Evolutionary conservation across 371 early-diverging fungal genomes (phyloP).

Genomic region (Zopfochytrium polystomum): DNA sequence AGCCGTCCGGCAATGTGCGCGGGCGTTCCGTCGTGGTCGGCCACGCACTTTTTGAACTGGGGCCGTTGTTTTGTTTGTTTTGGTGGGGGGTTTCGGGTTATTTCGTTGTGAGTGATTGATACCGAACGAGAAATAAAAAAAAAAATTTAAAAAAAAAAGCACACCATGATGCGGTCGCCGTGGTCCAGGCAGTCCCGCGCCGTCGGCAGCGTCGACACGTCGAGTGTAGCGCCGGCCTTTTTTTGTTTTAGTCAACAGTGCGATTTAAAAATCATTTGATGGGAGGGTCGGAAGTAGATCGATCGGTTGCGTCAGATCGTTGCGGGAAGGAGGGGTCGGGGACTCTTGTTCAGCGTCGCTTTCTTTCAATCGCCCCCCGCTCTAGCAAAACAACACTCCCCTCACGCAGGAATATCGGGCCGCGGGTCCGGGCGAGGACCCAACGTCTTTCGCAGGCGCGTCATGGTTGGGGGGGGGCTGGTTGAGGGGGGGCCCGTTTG

Average conservation of each 20-base stretch:
- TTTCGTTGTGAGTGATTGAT: too few relatives aligned
- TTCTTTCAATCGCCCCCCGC: background rate
- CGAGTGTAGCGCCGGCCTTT: conserved; percentile 9
- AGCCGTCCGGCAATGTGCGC: conserved; percentile 29
- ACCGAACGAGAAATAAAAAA: too few relatives aligned
- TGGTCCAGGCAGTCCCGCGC: conserved; percentile 29
- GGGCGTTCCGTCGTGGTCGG: background rate
- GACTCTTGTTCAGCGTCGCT: background rate
- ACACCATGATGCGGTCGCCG: conserved; percentile 19
- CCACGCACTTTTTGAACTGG: background rate
- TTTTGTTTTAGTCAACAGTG: too few relatives aligned
- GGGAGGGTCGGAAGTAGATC: too few relatives aligned
- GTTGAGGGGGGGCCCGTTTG: too few relatives aligned
- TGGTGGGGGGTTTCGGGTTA: background rate
- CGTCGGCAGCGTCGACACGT: background rate
- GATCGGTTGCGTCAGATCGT: too few relatives aligned
- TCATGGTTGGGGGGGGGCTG: too few relatives aligned
- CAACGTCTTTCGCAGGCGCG: conserved; percentile 7
- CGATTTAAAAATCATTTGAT: too few relatives aligned
- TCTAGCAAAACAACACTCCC: background rate
- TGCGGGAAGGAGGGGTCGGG: too few relatives aligned
- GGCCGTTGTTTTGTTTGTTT: background rate
- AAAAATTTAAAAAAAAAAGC: too few relatives aligned
- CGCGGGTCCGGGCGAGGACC: conserved; percentile 30
- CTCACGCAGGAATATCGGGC: conserved; percentile 35